Evolutionary conservation across 495 filamentous ascomycete genomes (phyloP), one percentile per base, ranked within the genome.

Genomic region (Aspergillus coremiiformis): DNA sequence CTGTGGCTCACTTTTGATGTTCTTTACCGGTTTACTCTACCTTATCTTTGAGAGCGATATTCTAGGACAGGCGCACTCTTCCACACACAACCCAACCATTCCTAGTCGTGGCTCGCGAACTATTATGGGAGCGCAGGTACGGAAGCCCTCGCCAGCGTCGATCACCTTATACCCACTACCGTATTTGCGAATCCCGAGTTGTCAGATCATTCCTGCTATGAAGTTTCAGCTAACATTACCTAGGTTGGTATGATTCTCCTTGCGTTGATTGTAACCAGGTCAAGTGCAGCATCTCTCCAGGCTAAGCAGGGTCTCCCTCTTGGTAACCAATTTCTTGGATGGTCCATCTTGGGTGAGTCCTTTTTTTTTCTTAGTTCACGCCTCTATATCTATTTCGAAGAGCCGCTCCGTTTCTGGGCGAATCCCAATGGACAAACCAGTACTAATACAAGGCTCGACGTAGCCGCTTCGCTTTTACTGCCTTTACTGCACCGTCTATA

Each of bases 261-360:
- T 47, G 78, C 93, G 33, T 86, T 94, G 76, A 57, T 91, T 44
- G 85, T 97, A 22, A 99, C 94, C 35, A 78, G 81, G 37, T 92
- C 87, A 7, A 95, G 88, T 59, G 79, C 84, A 15, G 67, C 82
- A 42, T 92, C 89, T 15, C 64, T 99, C 27, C 89, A 96, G 65
- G 85, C 89, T 27, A 93, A 89, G 60, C 71, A 81, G 49, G 94
- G 94, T 10, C 77, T 99, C n/a, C 90, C 92, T 5, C 69, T 84
- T 4, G 93, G 94, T 29, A 96, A 95, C 59, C 89, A 95, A 65
- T 71, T 87, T 22, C 78, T 94, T 39, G 94, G 89, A 20, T 97
- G 92, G 92, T 44, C 80, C 47, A 84, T 93, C 21, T 65, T 99
- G 7, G 77, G 89, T 91, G 75, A 64, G 82, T 73, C 8, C 24